These are phyloP conservation scores for Eucalyptus tenuipes DNA, from an alignment of 345 rosid genomes.

Conservation along the genomic window DNA sequence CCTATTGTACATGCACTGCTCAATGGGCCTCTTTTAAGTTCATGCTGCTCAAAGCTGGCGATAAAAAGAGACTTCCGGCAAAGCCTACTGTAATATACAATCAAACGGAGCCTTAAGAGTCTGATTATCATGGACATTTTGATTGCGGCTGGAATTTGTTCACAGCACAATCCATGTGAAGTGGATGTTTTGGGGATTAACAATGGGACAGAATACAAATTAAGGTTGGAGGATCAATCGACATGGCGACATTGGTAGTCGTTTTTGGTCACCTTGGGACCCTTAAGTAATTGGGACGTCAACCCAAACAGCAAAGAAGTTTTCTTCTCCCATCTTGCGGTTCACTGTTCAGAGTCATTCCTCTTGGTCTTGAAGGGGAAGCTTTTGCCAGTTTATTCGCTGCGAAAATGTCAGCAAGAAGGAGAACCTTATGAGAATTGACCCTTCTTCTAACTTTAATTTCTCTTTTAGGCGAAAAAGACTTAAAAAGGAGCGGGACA, in stretches of 20 bases:
- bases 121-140: not conserved
- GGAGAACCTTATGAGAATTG: not conserved
- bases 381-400: slow-evolving; percentile 39
- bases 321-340: slow-evolving; percentile 17
- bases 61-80: not conserved
- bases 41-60: not conserved
- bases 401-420: slow-evolving; percentile 1
- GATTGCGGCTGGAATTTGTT: not conserved
- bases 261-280: not conserved
- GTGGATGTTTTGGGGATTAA: not conserved
- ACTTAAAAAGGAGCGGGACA: not conserved
- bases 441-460: not conserved
- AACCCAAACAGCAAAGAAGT: slow-evolving; percentile 32
- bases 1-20: not conserved
- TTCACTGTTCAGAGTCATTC: slow-evolving; percentile 23
- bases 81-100: not conserved
- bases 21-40: not conserved
- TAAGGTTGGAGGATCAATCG: not conserved
- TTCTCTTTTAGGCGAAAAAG: not conserved
- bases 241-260: not conserved
- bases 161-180: not conserved
- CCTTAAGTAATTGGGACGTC: not conserved
- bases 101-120: not conserved
- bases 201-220: not conserved
- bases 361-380: slow-evolving; percentile 23